Base-by-base conservation (phyloP, 177 flowering plant genomes). In the Vitis hybrid region DNA sequence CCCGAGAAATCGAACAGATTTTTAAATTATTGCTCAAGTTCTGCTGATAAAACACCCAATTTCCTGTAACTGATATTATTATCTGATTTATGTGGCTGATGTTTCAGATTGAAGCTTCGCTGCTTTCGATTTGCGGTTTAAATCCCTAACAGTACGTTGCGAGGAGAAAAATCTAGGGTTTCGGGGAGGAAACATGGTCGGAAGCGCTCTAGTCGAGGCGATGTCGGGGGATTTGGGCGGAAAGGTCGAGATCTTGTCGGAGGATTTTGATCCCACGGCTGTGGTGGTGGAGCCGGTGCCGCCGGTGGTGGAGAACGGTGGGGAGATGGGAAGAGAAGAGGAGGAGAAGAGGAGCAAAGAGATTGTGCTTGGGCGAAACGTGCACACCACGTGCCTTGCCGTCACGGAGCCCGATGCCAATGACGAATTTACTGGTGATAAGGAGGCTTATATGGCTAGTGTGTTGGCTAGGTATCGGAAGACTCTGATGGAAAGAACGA, bases 371-470 rank as follows among this genome's bases (percentile, higher is more conserved):
- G 99, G 98, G 18, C 78, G 84, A 81, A 96, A 91, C 80, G 84
- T 96, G 62, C 98, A 91, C 70, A 88, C 95, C n/a, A 56, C 80
- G 71, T 88, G 90, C 74, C 80, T 86, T 14, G 90, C 81, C 59
- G 86, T 96, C 17, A 90, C 88, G 55, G 99, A 96, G 77, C 99
- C 98, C 1, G 98, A 91, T 1, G 85, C 82, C 2, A 87, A 96
- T 61, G 99, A 96, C 57, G 98, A 93, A 58, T 72, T 83, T 12
- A 96, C 98, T 2, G 98, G 99, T 1, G 99, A 93, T 52, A 83
- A 87, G 79, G 99, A 96, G 12, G 99, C 98, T 30, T 81, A 83
- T 69, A 93, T 96, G 95, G 99, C 99, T 27, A 74, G 95, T 67
- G 94, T 96, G 12, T 71, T 96, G 76, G 97, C 99, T 51, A 82